phyloP scores from a whole-genome alignment of 2,329 filamentous ascomycete genomes.

The Fusarium aywerte region DNA sequence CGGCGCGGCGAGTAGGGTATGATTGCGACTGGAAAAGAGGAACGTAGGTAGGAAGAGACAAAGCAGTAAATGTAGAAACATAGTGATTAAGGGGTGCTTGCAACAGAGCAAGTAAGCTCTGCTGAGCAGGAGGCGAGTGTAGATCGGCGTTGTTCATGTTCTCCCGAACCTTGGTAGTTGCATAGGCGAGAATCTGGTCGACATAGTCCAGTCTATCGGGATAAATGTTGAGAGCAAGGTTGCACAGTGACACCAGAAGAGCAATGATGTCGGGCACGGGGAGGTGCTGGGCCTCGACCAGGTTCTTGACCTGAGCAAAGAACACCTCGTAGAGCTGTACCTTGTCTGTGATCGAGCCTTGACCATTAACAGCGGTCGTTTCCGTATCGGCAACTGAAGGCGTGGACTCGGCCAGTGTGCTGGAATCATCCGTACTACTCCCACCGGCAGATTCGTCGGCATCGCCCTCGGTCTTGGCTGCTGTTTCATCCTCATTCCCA shows the following conservation, averaged over 20 bases:
- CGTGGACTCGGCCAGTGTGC: constrained; percentile 49
- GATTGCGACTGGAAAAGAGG: constrained; percentile 91
- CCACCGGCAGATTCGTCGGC: constrained; percentile 24
- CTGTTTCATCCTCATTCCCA: constrained; percentile 35
- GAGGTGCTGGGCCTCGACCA: constrained; percentile 90
- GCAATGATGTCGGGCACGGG: constrained; percentile 96
- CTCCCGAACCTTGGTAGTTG: constrained; percentile 85
- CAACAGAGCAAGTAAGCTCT: constrained; percentile 89
- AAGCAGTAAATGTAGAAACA: constrained; percentile 92
- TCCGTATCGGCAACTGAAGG: constrained; percentile 60
- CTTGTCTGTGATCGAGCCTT: constrained; percentile 64
- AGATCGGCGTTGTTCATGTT: constrained; percentile 95
- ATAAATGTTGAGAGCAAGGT: constrained; percentile 95
- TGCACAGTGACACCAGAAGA: constrained; percentile 90
- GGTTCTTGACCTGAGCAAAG: constrained; percentile 92
- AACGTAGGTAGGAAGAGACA: constrained; percentile 91
- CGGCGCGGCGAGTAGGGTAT: constrained; percentile 88
- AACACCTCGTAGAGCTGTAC: constrained; percentile 97
- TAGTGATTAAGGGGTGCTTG: constrained; percentile 91
- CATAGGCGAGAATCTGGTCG: constrained; percentile 91
- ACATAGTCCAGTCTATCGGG: constrained; percentile 93
- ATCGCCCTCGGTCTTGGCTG: constrained; percentile 41
- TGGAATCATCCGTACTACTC: constrained; percentile 47
- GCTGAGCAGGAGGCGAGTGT: constrained; percentile 86
- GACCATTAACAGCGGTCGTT: constrained; percentile 60